Evolutionary conservation across 2,329 filamentous ascomycete genomes (phyloP), one percentile per base, ranked within the genome.

Genomic region (Microdochium trichocladiopsis): DNA sequence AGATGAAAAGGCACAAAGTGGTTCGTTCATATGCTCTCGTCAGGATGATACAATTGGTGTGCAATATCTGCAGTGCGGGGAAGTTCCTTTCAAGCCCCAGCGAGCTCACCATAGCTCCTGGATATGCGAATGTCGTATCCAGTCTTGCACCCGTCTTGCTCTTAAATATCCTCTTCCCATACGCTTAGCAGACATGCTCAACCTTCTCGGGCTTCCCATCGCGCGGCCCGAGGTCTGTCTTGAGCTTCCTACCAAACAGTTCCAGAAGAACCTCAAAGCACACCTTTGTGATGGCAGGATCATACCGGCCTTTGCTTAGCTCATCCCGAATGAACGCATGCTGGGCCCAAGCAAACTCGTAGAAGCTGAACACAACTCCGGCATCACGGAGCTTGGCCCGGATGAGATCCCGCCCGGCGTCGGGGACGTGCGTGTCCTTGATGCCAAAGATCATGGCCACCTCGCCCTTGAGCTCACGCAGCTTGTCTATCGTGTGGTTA

Each of bases 311-410:
- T 72, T 96, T 96, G 69, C 87, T 91, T 54, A 94, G 75, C 73
- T 96, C 92, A 63, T 96, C 92, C 18, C 92, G 80, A 66, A 96
- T 95, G 66, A 96, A 96, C 4, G 92, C 92, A 73, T 95, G 92
- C 69, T 96, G 92, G 3, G 92, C 91, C 83, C 90, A 93, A n/a
- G 90, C 88, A 58, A 88, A 84, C 72, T 96, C 92, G 70, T 94
- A 90, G 67, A 90, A 96, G 64, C 83, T 87, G 63, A 93, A 92
- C 10, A 79, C 76, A 4, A 86, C 79, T 10, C 86, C 87, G 5
- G 84, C 82, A 22, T 90, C 89, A 61, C 92, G 84, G 61, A 96
- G 75, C 55, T 90, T 92, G 66, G 82, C 82, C 53, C 91, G 82
- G 66, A 96, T 94, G 58, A 95, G 70, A 69, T 95, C 90, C 18